These are phyloP conservation scores for Jackrogersella minutella DNA, from an alignment of 495 filamentous ascomycete genomes.

Conservation along the genomic window DNA sequence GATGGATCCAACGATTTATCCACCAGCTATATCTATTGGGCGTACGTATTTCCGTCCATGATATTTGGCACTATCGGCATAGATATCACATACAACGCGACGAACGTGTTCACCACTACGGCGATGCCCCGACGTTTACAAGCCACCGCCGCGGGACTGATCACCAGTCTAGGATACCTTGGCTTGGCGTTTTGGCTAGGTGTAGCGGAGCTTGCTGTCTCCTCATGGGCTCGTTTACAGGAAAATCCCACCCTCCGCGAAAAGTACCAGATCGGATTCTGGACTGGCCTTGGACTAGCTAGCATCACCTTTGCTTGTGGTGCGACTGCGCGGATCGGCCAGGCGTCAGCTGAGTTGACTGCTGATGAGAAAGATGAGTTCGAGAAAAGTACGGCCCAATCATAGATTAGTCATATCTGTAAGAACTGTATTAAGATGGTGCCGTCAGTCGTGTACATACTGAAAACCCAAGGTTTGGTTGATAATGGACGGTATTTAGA, in stretches of 20 bases:
- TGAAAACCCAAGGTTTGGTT: no score
- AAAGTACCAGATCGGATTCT: conserved; percentile 72
- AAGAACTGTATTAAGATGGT: not conserved
- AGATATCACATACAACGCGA: conserved; percentile 83
- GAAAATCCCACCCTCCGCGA: conserved; percentile 51
- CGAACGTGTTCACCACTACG: conserved; percentile 86
- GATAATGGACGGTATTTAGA: no score
- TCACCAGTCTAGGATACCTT: conserved; percentile 68
- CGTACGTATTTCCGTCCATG: conserved; percentile 84
- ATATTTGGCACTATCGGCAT: conserved; percentile 81
- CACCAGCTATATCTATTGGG: conserved; percentile 51
- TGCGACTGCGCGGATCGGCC: conserved; percentile 69
- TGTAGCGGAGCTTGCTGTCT: conserved; percentile 72
- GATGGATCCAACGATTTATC: conserved; percentile 66
- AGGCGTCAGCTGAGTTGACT: conserved; percentile 73
- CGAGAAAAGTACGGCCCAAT: conserved; percentile 5
- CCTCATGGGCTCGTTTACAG: conserved; percentile 53
- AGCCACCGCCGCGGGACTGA: conserved; percentile 75
- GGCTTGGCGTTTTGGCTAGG: conserved; percentile 85
- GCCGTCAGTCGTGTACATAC: no score
- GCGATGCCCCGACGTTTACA: conserved; percentile 73
- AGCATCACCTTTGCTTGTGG: conserved; percentile 64
- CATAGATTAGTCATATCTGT: not conserved
- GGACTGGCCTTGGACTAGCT: conserved; percentile 69
- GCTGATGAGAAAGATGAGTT: conserved; percentile 64